A percentile compares a stretch with the other conserved stretches of the same genome.
Conservation (phyloP, 2,329 filamentous ascomycete species). For the Penicillium hesseltinei region DNA sequence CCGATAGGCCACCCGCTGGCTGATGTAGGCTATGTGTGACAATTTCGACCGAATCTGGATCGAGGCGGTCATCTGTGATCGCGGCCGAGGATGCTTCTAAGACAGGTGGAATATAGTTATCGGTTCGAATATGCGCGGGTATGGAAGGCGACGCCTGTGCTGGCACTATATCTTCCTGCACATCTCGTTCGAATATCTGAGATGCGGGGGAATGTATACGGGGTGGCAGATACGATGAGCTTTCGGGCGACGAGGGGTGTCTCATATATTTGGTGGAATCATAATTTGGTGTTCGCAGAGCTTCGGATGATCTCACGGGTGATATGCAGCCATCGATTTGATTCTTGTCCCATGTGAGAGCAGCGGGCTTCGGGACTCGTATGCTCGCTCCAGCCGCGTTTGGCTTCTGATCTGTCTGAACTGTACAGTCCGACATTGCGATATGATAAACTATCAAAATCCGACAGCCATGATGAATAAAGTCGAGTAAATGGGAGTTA, state of each 20-base stretch:
- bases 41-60: conserved; percentile 89
- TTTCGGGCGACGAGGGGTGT: conserved; percentile 63
- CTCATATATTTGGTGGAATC: conserved; percentile 25
- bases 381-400: conserved; percentile 1
- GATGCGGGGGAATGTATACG: conserved; percentile 74
- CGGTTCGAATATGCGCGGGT: conserved; percentile 87
- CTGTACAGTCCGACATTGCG: conserved; percentile 8
- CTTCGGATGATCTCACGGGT: conserved; percentile 26
- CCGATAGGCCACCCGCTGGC: conserved; percentile 56
- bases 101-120: conserved; percentile 89
- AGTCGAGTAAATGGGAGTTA: not conserved
- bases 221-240: conserved; percentile 65
- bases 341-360: conserved; percentile 12
- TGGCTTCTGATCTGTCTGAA: conserved; percentile 12
- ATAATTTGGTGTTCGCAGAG: conserved; percentile 19
- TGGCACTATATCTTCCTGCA: conserved; percentile 72
- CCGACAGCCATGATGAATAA: conserved; percentile 17
- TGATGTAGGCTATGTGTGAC: conserved; percentile 83
- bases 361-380: conserved; percentile 20
- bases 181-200: conserved; percentile 89
- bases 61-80: conserved; percentile 80
- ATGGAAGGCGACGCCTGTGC: conserved; percentile 78
- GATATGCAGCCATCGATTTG: conserved; percentile 13
- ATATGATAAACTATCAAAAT: conserved; percentile 6
- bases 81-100: conserved; percentile 87